These are phyloP conservation scores for Trichoderma guizhouense DNA, from an alignment of 2,329 filamentous ascomycete species.

Conservation along the genomic window DNA sequence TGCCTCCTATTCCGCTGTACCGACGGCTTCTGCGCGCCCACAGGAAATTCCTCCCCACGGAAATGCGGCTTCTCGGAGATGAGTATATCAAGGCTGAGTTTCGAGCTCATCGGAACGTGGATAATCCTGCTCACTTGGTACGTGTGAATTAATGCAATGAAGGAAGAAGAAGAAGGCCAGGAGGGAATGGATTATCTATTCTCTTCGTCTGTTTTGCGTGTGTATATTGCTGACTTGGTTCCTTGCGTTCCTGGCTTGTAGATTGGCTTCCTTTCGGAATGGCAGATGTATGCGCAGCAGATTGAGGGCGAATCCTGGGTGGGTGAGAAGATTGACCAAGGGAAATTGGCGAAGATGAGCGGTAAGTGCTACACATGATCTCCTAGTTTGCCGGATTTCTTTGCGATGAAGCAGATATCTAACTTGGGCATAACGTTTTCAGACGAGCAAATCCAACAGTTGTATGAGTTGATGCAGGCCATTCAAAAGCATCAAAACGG, in stretches of 20 bases:
- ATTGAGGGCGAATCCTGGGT: slow-evolving; percentile 84
- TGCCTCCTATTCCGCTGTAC: slow-evolving; percentile 88
- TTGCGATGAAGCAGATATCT: not conserved
- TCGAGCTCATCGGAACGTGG: slow-evolving; percentile 73
- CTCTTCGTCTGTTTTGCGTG: not conserved
- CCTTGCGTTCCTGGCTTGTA: slow-evolving; percentile 34
- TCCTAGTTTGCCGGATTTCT: not conserved
- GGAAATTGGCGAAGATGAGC: slow-evolving; percentile 90
- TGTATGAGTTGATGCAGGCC: slow-evolving; percentile 90
- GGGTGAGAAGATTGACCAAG: slow-evolving; percentile 77
- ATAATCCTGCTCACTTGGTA: slow-evolving; percentile 91
- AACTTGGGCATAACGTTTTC: not conserved
- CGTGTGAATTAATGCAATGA: slow-evolving; percentile 26
- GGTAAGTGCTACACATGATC: slow-evolving; percentile 52
- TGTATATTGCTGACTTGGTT: not conserved
- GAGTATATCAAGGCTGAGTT: slow-evolving; percentile 94
- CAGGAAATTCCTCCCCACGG: slow-evolving; percentile 68
- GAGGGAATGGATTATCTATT: no score
- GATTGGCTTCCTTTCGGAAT: slow-evolving; percentile 95
- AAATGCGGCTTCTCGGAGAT: slow-evolving; percentile 81
- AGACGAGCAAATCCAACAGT: slow-evolving; percentile 91
- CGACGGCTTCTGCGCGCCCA: slow-evolving; percentile 83
- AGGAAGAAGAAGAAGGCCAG: not conserved
- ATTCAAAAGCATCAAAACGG: slow-evolving; percentile 50
- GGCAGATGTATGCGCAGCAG: slow-evolving; percentile 92